phyloP scores from a whole-genome alignment of 257 asterid species.

The Dorcoceras hygrometricum region DNA sequence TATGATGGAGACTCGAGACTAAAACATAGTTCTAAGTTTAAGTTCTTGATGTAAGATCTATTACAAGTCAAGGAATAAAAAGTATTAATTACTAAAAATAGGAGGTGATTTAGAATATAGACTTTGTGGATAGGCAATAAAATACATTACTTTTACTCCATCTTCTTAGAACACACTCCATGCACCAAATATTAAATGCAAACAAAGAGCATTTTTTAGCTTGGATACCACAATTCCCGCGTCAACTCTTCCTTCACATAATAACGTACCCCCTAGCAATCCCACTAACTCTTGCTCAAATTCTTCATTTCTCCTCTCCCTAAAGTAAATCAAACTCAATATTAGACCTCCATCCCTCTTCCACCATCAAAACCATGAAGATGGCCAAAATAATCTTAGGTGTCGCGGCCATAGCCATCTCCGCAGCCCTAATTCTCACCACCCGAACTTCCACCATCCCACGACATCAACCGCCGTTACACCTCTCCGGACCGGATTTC shows the following conservation, averaged over 20 bases:
- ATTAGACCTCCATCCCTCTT: background rate
- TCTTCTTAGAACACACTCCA: slow-evolving; percentile 23
- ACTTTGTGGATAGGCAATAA: no score
- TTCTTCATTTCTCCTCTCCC: background rate
- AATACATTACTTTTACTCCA: background rate
- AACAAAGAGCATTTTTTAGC: slow-evolving; percentile 2
- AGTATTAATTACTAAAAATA: no score
- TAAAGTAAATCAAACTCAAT: background rate
- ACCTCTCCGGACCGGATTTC: background rate
- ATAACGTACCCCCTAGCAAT: background rate
- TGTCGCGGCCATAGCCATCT: slow-evolving; percentile 25
- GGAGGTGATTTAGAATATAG: no score
- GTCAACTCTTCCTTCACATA: slow-evolving; percentile 15
- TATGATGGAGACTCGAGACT: no score
- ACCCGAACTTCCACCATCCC: slow-evolving; percentile 4
- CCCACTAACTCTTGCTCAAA: slow-evolving; percentile 7
- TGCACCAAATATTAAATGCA: slow-evolving; percentile 2
- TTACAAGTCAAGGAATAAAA: no score
- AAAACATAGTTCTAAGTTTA: no score
- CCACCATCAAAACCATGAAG: slow-evolving; percentile 40
- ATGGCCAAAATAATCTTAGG: slow-evolving; percentile 29
- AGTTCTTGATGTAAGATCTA: no score
- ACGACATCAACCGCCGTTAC: background rate
- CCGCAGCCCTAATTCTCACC: slow-evolving; percentile 39
- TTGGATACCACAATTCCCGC: slow-evolving; percentile 14